Evolutionary conservation across 2,329 filamentous ascomycete species (phyloP).

Genomic region (Xylariaceae sp.): DNA sequence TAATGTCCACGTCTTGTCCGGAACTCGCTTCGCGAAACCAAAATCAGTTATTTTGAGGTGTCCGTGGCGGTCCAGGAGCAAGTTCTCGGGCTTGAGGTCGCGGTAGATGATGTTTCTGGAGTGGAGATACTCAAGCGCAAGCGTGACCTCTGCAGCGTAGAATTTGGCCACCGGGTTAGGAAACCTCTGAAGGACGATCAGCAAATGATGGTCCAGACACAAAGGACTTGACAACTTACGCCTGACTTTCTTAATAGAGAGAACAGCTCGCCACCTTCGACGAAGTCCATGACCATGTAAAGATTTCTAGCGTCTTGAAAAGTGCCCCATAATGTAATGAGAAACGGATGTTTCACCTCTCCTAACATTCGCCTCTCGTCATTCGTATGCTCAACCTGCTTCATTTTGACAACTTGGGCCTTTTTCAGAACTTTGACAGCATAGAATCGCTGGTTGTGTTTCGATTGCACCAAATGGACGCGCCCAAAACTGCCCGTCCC

Average conservation of each 20-base stretch:
- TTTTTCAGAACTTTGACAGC: slow-evolving; percentile 99
- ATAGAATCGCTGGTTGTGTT: slow-evolving; percentile 97
- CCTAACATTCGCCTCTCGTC: slow-evolving; percentile 94
- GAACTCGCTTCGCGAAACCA: slow-evolving; percentile 95
- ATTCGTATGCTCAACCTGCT: slow-evolving; percentile 99
- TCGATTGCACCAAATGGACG: slow-evolving; percentile 94
- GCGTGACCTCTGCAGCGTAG: slow-evolving; percentile 93
- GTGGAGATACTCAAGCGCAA: slow-evolving; percentile 93
- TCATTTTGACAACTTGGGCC: slow-evolving; percentile 98
- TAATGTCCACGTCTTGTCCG: slow-evolving; percentile 98
- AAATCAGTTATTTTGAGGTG: slow-evolving; percentile 98
- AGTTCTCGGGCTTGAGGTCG: slow-evolving; percentile 91
- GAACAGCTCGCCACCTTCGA: slow-evolving; percentile 96
- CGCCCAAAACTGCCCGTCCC: slow-evolving; percentile 96
- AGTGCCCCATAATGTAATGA: slow-evolving; percentile 97
- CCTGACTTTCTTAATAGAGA: slow-evolving; percentile 92
- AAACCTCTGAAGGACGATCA: slow-evolving; percentile 65
- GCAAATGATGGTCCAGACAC: slow-evolving; percentile 13
- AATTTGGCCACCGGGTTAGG: slow-evolving; percentile 99
- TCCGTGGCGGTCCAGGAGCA: slow-evolving; percentile 85
- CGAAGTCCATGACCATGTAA: slow-evolving; percentile 99
- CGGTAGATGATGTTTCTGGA: slow-evolving; percentile 95
- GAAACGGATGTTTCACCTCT: slow-evolving; percentile 94
- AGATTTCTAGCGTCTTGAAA: slow-evolving; percentile 94
- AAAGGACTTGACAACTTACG: slow-evolving; percentile 42